Evolutionary conservation across 1,284 basidiomycete genomes (phyloP), one percentile per base, ranked within the genome.

Genomic region (Moesziomyces sp.): DNA sequence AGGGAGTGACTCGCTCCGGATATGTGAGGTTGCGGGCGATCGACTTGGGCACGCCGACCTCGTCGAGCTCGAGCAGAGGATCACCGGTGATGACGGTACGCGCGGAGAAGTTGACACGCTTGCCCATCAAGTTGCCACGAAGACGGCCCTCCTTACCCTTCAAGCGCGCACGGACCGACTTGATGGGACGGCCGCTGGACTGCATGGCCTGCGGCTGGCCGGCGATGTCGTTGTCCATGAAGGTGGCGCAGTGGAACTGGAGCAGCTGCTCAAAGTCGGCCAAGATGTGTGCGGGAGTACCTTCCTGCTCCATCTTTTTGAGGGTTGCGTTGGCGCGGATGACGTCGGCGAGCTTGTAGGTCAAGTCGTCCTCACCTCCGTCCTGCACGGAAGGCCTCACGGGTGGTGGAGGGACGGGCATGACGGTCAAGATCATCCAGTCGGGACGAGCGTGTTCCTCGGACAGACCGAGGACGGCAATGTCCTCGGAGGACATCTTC

Each of bases 191-290:
- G 38, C 97, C 97, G 34, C 94, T 97, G 85, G 99, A 99, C 84
- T 99, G 97, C 80, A 97, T 86, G 0, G 96, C 94, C 84, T 98
- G 95, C 0, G 97, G 97, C 45, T 98, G 94, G 60, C 97, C 97
- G 34, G 97, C 94, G 74, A 99, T 96, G 84, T 99, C 95, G 84
- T 99, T 99, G 85, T 99, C 97, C 96, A 99, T 99, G 84, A 99
- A 99, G 0, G 97, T 99, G 8, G 96, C 97, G 67, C 97, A 94
- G 84, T 99, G 97, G 85, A 96, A 99, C 91, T 83, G 81, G 3
- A 99, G 88, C 45, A 99, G 86, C 82, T 97, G 94, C 85, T 98
- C 96, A 83, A 97, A 97, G 85, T 99, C 96, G 45, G 91, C 91
- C 76, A 97, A 92, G 73, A 99, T 92, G 80, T 97, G 94, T 0